Evolutionary conservation across 306 rosid genomes (phyloP).

Genomic region (Vigna mungo): DNA sequence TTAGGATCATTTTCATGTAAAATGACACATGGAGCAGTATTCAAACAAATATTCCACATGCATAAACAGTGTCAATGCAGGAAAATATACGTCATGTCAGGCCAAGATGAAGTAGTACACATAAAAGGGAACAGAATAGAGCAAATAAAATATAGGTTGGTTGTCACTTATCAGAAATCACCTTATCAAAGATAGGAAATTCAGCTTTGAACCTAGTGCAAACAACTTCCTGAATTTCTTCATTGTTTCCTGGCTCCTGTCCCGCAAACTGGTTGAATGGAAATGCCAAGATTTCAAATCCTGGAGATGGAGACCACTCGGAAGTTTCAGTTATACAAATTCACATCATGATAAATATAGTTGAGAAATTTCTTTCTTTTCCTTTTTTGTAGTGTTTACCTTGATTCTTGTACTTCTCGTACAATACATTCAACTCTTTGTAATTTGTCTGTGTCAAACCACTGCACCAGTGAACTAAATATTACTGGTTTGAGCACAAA

Average conservation of each 20-base stretch:
- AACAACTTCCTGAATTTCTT: conserved; percentile 72
- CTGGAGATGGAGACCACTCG: conserved; percentile 45
- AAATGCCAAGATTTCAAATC: conserved; percentile 91
- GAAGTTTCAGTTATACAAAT: conserved; percentile 4
- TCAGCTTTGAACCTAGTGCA: conserved; percentile 91
- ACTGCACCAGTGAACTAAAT: conserved; percentile 56
- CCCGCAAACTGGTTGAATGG: conserved; percentile 94
- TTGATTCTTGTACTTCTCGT: conserved; percentile 80
- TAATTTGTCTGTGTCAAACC: conserved; percentile 89
- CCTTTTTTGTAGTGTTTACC: conserved; percentile 51
- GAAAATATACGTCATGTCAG: background rate
- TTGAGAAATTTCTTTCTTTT: conserved; percentile 12
- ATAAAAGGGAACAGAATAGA: background rate
- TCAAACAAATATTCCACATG: background rate
- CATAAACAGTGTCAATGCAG: conserved; percentile 14
- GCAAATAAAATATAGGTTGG: background rate
- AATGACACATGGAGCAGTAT: background rate
- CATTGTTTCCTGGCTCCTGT: conserved; percentile 89
- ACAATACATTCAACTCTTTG: conserved; percentile 72
- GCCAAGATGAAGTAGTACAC: conserved; percentile 23
- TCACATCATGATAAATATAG: conserved; percentile 8
- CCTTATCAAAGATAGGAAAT: conserved; percentile 91
- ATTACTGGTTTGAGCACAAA: conserved; percentile 20
- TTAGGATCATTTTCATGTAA: conserved; percentile 31
- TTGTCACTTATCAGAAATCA: conserved; percentile 46